Base-by-base conservation (phyloP, 768 basidiomycete species). In the Calocera cornea region DNA sequence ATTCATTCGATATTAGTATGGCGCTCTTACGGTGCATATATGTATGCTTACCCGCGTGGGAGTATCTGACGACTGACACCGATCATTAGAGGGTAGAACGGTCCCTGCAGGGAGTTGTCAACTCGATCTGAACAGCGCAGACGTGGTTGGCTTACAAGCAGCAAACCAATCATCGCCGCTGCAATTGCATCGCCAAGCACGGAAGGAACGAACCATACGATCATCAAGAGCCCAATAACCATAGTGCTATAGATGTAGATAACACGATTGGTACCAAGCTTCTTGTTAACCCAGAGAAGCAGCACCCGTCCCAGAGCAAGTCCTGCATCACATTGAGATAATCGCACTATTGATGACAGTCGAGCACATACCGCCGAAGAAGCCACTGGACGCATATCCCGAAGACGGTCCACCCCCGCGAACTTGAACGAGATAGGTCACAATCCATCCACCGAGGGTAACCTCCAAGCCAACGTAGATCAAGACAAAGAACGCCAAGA, bases 381-480 rank as follows among this genome's bases (percentile, higher is more conserved):
- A 82, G 3, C 81, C 82, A 16, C 80, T 75, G 2, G 81, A 80
- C 67, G 83, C 78, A 71, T 83, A 84, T 2, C 84, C 83, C 17
- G 83, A 74, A 0, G 76, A 74, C 0, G 77, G 72, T 1, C 83
- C 83, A 22, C 83, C 83, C 2, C 78, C 78, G 12, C 83, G 77
- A 27, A 79, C 75, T 2, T 78, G 70, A 11, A 80, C 78, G 33
- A 84, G 76, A 70, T 79, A 85, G 10, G 82, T 83, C 10, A 84
- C 83, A 34, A 81, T 83, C 83, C 84, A 85, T 0, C 83, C 83
- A 34, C 69, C 68, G 41, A 72, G 71, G 0, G 80, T 80, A 22
- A 88, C 86, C 71, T 88, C 87, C 1, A 86, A 82, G 11, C 87
- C 87, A 27, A 88, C 86, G 71, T 88, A 88, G 0, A 87, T 80